Evolutionary conservation across 805 yeast species (phyloP).

Genomic region (Kazachstania taianensis): DNA sequence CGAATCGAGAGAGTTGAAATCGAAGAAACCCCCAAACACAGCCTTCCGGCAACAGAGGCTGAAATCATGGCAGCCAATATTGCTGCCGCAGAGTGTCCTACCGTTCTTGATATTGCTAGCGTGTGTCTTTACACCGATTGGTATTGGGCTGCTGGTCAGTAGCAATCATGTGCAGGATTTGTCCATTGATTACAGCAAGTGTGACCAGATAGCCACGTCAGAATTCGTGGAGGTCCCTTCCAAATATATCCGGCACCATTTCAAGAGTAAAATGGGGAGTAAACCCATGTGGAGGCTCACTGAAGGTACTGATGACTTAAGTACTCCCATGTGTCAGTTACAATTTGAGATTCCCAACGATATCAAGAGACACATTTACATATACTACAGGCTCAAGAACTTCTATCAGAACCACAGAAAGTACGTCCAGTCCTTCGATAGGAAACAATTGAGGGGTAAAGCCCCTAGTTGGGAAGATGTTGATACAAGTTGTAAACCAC

Average conservation of each 20-base stretch:
- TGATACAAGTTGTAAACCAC: constrained; percentile 32
- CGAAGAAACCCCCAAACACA: constrained; percentile 56
- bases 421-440: constrained; percentile 77
- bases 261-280: constrained; percentile 32
- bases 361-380: constrained; percentile 57
- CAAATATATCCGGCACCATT: constrained; percentile 50
- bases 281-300: constrained; percentile 56
- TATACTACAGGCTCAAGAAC: constrained; percentile 80
- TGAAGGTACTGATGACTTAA: constrained; percentile 32
- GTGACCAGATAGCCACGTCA: constrained; percentile 43
- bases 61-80: constrained; percentile 69
- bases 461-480: constrained; percentile 48
- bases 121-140: constrained; percentile 79
- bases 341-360: constrained; percentile 65
- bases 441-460: constrained; percentile 69
- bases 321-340: constrained; percentile 51
- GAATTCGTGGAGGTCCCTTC: constrained; percentile 46
- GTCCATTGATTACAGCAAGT: constrained; percentile 63
- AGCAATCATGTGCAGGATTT: constrained; percentile 70
- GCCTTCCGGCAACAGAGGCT: constrained; percentile 68
- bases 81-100: constrained; percentile 83
- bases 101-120: constrained; percentile 72
- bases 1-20: constrained; percentile 7
- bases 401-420: constrained; percentile 93
- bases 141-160: constrained; percentile 74